phyloP scores from a whole-genome alignment of 345 rosid species.

The Brassica rapa region DNA sequence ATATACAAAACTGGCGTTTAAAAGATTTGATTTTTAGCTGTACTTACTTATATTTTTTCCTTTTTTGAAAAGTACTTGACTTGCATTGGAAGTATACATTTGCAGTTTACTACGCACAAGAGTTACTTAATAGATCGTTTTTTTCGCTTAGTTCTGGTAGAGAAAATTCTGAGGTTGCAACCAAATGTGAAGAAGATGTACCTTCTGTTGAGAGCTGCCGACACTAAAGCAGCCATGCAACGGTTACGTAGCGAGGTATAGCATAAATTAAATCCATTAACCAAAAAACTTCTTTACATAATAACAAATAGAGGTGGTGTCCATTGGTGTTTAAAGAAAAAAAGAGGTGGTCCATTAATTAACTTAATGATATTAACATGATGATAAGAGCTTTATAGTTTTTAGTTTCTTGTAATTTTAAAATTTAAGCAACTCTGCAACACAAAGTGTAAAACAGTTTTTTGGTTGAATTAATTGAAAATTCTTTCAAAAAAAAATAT shows the following conservation, averaged over 20 bases:
- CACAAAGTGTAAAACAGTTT: no score
- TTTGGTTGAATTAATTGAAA: no score
- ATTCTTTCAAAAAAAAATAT: no score
- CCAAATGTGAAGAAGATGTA: conserved; percentile 86
- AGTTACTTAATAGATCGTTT: background rate
- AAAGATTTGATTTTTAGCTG: background rate
- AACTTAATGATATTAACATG: background rate
- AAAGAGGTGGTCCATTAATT: background rate
- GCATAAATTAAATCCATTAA: background rate
- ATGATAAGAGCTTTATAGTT: no score
- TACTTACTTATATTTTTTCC: background rate
- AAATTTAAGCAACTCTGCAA: no score
- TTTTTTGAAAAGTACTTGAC: background rate
- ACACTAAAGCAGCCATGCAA: conserved; percentile 61
- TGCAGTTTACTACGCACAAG: background rate
- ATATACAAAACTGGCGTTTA: background rate
- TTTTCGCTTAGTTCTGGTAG: conserved; percentile 58
- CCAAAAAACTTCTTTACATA: background rate
- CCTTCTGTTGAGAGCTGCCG: conserved; percentile 76
- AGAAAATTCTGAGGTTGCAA: conserved; percentile 82
- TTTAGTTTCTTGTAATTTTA: no score
- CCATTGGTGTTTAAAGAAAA: no score
- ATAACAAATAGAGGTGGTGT: no score
- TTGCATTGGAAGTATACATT: background rate
- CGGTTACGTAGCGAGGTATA: conserved; percentile 74